These are phyloP conservation scores for Leccinum variicolor DNA, from an alignment of 768 basidiomycete species.

Conservation along the genomic window DNA sequence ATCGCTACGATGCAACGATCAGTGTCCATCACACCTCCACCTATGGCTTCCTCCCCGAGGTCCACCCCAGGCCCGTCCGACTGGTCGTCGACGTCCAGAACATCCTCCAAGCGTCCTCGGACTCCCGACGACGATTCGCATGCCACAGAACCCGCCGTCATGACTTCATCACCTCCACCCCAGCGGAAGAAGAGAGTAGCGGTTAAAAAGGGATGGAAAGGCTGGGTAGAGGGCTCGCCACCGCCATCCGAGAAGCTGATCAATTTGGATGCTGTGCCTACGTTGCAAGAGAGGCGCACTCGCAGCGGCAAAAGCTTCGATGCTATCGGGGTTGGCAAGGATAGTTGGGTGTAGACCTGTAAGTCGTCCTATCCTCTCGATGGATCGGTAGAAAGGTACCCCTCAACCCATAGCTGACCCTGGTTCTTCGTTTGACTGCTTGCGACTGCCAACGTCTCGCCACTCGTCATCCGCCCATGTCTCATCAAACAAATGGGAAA, in stretches of 20 bases:
- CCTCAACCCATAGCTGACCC: constrained; percentile 14
- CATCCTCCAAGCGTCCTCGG: constrained; percentile 75
- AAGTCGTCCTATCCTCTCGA: constrained; percentile 31
- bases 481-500: constrained; percentile 7
- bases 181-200: constrained; percentile 60
- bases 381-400: constrained; percentile 52
- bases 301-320: constrained; percentile 85
- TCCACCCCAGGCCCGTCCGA: constrained; percentile 75
- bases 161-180: constrained; percentile 20
- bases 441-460: neutral
- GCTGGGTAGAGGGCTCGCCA: constrained; percentile 86
- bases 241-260: constrained; percentile 78
- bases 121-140: constrained; percentile 67
- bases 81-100: constrained; percentile 69
- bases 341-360: constrained; percentile 67
- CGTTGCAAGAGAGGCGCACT: constrained; percentile 73
- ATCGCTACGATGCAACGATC: constrained; percentile 69
- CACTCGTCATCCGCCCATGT: neutral
- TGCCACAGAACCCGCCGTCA: constrained; percentile 25
- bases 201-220: constrained; percentile 84
- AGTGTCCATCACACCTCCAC: constrained; percentile 73
- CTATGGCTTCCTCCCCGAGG: constrained; percentile 59
- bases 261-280: constrained; percentile 70
- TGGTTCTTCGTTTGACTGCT: constrained; percentile 4
- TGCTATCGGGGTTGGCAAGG: constrained; percentile 73